Evolutionary conservation across 2,329 filamentous ascomycete genomes (phyloP).

Genomic region (Hypoxylon sp.): DNA sequence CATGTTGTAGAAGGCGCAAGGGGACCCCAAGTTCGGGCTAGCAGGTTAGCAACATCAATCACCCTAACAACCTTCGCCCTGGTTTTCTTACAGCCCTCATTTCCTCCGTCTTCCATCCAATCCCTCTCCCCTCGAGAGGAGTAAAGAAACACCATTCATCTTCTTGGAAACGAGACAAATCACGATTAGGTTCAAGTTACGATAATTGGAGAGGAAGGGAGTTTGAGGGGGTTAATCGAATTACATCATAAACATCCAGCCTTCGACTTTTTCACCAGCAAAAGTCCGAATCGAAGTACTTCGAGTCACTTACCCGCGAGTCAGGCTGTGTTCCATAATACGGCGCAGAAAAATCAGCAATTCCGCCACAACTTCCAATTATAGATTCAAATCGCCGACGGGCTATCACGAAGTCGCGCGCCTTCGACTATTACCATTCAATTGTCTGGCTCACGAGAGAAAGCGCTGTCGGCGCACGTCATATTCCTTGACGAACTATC

Average conservation of each 20-base stretch:
- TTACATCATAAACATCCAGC: constrained; percentile 37
- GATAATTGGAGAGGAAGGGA: constrained; percentile 40
- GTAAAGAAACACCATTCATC: constrained; percentile 22
- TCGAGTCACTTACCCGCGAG: constrained; percentile 29
- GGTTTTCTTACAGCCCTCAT: constrained; percentile 36
- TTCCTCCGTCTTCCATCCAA: constrained; percentile 33
- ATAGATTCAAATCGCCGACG: constrained; percentile 7
- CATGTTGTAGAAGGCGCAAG: constrained; percentile 41
- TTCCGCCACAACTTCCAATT: constrained; percentile 22
- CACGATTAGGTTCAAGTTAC: constrained; percentile 40
- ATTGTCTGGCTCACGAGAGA: constrained; percentile 16
- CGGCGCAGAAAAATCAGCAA: constrained; percentile 25
- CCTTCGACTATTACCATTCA: constrained; percentile 18
- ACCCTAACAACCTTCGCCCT: constrained; percentile 47
- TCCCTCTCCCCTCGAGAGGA: constrained; percentile 18
- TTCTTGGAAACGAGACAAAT: constrained; percentile 33
- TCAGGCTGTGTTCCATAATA: constrained; percentile 26
- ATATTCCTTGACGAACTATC: constrained; percentile 13
- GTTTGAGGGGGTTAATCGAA: constrained; percentile 38
- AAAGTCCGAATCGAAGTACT: constrained; percentile 24
- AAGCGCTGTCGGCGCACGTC: constrained; percentile 23
- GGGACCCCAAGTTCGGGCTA: constrained; percentile 42
- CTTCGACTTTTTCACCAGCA: constrained; percentile 23
- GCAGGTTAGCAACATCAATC: constrained; percentile 44
- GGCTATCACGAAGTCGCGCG: constrained; percentile 12